These are phyloP conservation scores for Wallacemonas sp. DNA, from an alignment of 208 protist genomes.

Conservation along the genomic window DNA sequence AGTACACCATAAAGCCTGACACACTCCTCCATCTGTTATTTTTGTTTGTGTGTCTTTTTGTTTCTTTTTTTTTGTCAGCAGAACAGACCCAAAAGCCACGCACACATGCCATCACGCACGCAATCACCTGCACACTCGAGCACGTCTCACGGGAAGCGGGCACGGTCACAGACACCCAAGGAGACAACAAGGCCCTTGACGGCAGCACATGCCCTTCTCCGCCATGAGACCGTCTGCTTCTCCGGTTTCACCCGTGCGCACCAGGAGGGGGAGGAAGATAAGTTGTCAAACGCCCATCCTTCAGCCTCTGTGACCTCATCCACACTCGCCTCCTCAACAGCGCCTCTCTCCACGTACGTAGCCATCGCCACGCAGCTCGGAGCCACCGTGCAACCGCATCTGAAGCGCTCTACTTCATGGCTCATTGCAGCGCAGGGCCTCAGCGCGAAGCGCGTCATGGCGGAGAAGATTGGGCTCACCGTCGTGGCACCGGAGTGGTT, in stretches of 20 bases:
- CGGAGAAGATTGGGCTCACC: conserved; percentile 46
- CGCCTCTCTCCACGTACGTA: background rate
- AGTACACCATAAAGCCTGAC: no score
- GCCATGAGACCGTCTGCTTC: conserved; percentile 28
- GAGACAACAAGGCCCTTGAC: background rate
- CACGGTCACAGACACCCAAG: background rate
- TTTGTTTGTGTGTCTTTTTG: no score
- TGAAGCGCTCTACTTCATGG: conserved; percentile 47
- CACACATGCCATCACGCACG: no score
- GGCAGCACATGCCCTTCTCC: background rate
- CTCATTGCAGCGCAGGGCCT: conserved; percentile 71
- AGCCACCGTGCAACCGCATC: conserved; percentile 32
- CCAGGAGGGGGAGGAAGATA: background rate
- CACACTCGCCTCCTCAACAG: background rate
- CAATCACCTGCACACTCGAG: no score
- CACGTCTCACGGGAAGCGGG: background rate
- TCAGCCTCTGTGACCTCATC: background rate
- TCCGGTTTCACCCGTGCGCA: conserved; percentile 23
- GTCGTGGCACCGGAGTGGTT: conserved; percentile 67
- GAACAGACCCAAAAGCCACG: no score
- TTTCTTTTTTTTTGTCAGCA: no score
- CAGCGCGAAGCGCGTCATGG: conserved; percentile 70
- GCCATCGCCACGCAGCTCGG: conserved; percentile 24
- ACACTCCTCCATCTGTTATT: no score
- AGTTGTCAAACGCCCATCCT: background rate